Evolutionary conservation across 1,139 yeast species (phyloP), one percentile per base, ranked within the genome.

Genomic region (Citeromyces siamensis): DNA sequence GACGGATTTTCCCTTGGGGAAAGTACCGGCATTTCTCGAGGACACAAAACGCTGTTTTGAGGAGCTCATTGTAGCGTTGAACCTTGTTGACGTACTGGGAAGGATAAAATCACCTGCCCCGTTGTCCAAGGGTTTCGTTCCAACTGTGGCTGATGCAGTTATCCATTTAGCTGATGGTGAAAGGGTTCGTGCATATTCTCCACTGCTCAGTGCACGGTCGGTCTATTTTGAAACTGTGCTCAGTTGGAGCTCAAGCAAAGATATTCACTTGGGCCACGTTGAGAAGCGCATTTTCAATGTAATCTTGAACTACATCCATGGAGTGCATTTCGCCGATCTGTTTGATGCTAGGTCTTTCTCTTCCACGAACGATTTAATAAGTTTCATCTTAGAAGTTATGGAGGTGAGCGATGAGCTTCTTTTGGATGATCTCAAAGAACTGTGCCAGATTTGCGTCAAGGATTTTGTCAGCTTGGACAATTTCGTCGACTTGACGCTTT

Each of bases 321-420:
- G 94, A 0, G 60, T 56, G 34, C 59, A 60, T 33, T 66, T 64
- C 39, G 46, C 52, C 14, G 52, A 58, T 1, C 43, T 81, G 4
- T 69, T 82, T 45, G 68, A 70, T 34, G 52, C 47, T 1, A 46
- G 61, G 14, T 45, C 46, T 0, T 38, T 58, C 7, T 48, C 51
- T 1, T 60, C 62, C 21, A 42, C 55, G n/a, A 57, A 63, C 21
- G 69, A 66, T 1, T 75, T 75, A 43, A 62, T 82, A 6, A 71
- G 71, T 39, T 56, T 64, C 23, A 56, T 76, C 3, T 55, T 85
- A 21, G 82, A 77, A 12, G 52, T 83, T 34, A 61, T 82, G 41
- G 75, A 71, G 37, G 55, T 75, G 4, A 60, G 85, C 2, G 90
- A 84, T 47, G 79, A 77, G 44, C 53, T 85, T 12, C 52, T 82